Evolutionary conservation across 371 early-diverging fungal genomes (phyloP).

Genomic region (Mortierella polycephala): DNA sequence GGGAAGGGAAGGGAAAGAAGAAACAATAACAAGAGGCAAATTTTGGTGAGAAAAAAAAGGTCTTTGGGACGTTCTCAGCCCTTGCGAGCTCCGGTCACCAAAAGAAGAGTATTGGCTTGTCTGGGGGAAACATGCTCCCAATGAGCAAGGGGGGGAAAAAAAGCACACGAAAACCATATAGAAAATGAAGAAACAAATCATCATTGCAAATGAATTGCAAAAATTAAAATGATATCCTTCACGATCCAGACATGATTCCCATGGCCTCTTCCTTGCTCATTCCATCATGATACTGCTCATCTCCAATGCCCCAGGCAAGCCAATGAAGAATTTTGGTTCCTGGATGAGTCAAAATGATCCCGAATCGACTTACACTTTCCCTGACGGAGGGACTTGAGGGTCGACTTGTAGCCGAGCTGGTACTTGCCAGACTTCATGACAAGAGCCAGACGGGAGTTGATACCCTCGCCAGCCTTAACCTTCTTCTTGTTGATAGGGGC

Average conservation of each 20-base stretch:
- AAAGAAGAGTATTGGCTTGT: conserved; percentile 44
- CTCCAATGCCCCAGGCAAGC: conserved; percentile 16
- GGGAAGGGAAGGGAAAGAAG: conserved; percentile 9
- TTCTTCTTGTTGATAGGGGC: conserved; percentile 67
- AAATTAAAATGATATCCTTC: conserved; percentile 1
- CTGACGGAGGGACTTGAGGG: conserved; percentile 95
- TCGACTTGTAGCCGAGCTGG: conserved; percentile 97
- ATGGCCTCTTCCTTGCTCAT: background rate
- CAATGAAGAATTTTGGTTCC: conserved; percentile 13
- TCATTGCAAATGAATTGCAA: background rate
- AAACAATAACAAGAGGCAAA: conserved; percentile 7
- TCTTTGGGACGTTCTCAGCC: conserved; percentile 57
- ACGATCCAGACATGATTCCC: conserved; percentile 1
- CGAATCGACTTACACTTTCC: conserved; percentile 86
- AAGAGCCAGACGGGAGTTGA: conserved; percentile 97
- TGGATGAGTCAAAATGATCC: conserved; percentile 4
- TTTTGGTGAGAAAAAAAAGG: conserved; percentile 36
- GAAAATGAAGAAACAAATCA: background rate
- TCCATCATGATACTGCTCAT: background rate
- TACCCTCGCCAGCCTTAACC: conserved; percentile 88
- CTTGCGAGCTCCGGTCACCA: conserved; percentile 58
- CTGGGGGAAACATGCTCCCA: background rate
- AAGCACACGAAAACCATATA: background rate
- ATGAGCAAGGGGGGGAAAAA: conserved; percentile 1
- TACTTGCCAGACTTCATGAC: conserved; percentile 99